These are phyloP conservation scores for Macrocybe gigantea DNA, from an alignment of 768 basidiomycete species.

Conservation along the genomic window DNA sequence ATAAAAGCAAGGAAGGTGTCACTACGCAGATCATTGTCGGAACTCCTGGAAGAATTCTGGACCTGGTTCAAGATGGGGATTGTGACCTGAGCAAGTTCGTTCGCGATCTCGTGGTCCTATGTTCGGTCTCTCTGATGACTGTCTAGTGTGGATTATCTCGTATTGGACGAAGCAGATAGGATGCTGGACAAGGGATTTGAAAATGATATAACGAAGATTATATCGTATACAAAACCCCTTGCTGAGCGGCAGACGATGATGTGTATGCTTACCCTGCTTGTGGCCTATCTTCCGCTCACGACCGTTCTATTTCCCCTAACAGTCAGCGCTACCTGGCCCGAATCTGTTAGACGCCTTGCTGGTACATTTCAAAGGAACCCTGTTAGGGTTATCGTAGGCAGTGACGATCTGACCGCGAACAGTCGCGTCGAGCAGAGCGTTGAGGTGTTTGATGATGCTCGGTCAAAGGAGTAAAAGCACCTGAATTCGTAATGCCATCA, in stretches of 20 bases:
- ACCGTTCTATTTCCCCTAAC: constrained; percentile 2
- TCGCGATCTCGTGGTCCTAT: neutral
- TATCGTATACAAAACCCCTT: constrained; percentile 63
- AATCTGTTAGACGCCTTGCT: constrained; percentile 85
- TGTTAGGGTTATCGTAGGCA: constrained; percentile 89
- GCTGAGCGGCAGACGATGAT: constrained; percentile 86
- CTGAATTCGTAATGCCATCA: neutral
- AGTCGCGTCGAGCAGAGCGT: constrained; percentile 87
- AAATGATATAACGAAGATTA: constrained; percentile 92
- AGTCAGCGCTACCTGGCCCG: constrained; percentile 99
- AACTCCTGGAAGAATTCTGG: constrained; percentile 90
- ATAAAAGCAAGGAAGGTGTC: constrained; percentile 40
- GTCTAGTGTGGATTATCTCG: constrained; percentile 78
- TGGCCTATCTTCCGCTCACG: neutral
- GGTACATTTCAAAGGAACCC: constrained; percentile 82
- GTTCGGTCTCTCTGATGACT: constrained; percentile 1
- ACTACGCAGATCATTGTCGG: constrained; percentile 82
- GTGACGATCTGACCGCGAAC: constrained; percentile 92
- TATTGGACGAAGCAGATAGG: constrained; percentile 95
- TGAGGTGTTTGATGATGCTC: constrained; percentile 84
- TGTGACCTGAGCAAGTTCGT: constrained; percentile 76
- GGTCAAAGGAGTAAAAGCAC: constrained; percentile 76
- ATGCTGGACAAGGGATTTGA: constrained; percentile 99
- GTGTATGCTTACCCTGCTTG: constrained; percentile 53
- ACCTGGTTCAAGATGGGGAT: constrained; percentile 82